A percentile compares a stretch with the other conserved stretches of the same genome.
Conservation (phyloP, 2,329 filamentous ascomycete genomes). For the Chaetomium sp. region DNA sequence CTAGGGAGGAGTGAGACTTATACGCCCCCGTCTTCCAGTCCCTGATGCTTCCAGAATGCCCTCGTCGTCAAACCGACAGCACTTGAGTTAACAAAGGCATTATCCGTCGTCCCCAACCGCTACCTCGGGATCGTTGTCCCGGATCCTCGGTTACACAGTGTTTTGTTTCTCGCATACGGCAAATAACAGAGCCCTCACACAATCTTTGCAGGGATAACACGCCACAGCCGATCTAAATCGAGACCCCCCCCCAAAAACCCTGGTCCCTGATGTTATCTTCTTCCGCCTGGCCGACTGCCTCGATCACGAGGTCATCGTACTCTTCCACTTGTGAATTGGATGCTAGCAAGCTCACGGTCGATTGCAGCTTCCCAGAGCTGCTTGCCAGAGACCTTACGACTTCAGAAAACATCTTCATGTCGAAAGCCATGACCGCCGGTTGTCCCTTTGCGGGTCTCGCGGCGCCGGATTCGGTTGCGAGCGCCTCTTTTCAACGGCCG, state of each 20-base stretch:
- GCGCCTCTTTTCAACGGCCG: conserved; percentile 13
- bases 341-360: conserved; percentile 32
- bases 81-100: conserved; percentile 10
- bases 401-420: conserved; percentile 51
- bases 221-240: conserved; percentile 30
- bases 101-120: conserved; percentile 13
- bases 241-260: conserved; percentile 22
- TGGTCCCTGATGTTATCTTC: conserved; percentile 24
- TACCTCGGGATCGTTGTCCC: conserved; percentile 28
- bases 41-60: conserved; percentile 1
- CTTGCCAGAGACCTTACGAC: conserved; percentile 57
- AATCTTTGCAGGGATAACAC: conserved; percentile 32
- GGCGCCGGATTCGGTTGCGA: conserved; percentile 31
- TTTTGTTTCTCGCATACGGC: conserved; percentile 22
- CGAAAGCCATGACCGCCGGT: conserved; percentile 57
- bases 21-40: conserved; percentile 14
- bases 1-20: conserved; percentile 17
- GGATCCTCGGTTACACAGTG: conserved; percentile 30
- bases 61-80: background rate
- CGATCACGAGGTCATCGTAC: conserved; percentile 1
- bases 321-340: conserved; percentile 20
- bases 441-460: conserved; percentile 46
- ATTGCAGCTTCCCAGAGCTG: conserved; percentile 57
- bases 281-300: conserved; percentile 2
- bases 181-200: conserved; percentile 16